Base-by-base conservation (phyloP, 73 alveolate species). In the Paramecium tetraurelia region DNA sequence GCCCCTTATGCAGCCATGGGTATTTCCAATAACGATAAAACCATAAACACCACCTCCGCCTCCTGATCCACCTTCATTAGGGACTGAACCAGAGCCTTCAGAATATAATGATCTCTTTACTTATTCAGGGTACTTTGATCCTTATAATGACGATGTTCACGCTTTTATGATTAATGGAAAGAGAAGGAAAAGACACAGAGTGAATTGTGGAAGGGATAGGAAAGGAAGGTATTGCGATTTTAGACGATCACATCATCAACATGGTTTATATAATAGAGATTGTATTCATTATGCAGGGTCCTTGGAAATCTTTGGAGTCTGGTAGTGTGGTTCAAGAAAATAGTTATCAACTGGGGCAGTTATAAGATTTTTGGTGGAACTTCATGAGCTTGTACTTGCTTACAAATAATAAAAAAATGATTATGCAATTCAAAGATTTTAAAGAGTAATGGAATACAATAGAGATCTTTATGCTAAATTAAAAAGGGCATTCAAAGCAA, bases 1-100 rank as follows among this genome's bases (percentile, higher is more conserved):
- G 90, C 87, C 2, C 87, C 87, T 12, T 75, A 75, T 75, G 87
- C 90, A 80, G 90, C 90, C 5, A 80, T 80, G 90, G 90, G 90
- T 44, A 46, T 80, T 80, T 12, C 90, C 90, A 40, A 48, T 80
- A 31, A 80, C 70, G 24, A 80, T 80, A 0, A 80, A 80, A 80
- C 70, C 75, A 21, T 22, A 41, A 43, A 44, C 90, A 12, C 90
- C 90, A 8, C 90, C 90, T 44, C 90, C 90, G 0, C 53, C 41
- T 14, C 90, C 90, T 16, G 90, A 80, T 38, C 70, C 72, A 0
- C 76, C 70, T 10, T 44, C 90, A 24, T 12, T 41, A 35, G 86
- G 86, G 9, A 72, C 86, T 16, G 86, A 72, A 40, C 86, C 86
- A 2, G 57, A 33, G 33, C 90, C 90, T 1, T 80, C 90, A 40